Percentiles rank a stretch among this genome's conserved stretches.
Evolutionary conservation across 176 grass and related monocot species (phyloP).

Genomic region (Guadua angustifolia): DNA sequence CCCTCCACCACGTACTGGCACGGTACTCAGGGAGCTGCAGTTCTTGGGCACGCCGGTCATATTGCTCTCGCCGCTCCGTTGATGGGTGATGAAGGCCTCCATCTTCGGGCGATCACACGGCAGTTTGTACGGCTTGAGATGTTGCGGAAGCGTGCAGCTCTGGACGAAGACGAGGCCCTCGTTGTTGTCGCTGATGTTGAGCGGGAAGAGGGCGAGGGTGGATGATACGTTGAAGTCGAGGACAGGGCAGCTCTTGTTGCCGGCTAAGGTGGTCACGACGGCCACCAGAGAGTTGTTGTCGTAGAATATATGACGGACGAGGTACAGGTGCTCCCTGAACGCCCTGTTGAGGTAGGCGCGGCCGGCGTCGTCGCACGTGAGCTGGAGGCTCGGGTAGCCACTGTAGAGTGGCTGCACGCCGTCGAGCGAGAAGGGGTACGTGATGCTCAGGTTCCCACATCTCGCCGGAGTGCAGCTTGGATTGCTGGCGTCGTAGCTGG

Average conservation of each 20-base stretch:
- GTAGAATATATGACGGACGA: slow-evolving; percentile 25
- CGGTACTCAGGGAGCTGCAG: background rate
- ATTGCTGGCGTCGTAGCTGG: background rate
- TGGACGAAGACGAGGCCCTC: slow-evolving; percentile 47
- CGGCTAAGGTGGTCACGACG: background rate
- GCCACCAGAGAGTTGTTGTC: background rate
- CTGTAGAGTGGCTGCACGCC: slow-evolving; percentile 28
- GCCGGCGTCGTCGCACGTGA: slow-evolving; percentile 27
- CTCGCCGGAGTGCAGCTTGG: background rate
- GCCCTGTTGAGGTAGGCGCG: background rate
- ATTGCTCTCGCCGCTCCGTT: background rate
- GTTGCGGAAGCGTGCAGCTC: background rate
- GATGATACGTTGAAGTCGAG: slow-evolving; percentile 44
- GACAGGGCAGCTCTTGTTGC: background rate
- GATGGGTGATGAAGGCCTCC: background rate
- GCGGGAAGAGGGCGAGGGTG: slow-evolving; percentile 29
- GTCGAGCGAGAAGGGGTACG: slow-evolving; percentile 61
- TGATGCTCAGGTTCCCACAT: slow-evolving; percentile 44
- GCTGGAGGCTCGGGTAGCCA: slow-evolving; percentile 43
- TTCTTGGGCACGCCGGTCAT: background rate
- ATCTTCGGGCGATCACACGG: background rate
- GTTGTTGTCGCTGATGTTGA: background rate
- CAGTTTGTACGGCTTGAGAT: rapidly evolving
- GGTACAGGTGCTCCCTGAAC: slow-evolving; percentile 18
- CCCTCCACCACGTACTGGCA: slow-evolving; percentile 38